These are phyloP conservation scores for Aspergillus uvarum DNA, from an alignment of 2,329 filamentous ascomycete species.

Conservation along the genomic window DNA sequence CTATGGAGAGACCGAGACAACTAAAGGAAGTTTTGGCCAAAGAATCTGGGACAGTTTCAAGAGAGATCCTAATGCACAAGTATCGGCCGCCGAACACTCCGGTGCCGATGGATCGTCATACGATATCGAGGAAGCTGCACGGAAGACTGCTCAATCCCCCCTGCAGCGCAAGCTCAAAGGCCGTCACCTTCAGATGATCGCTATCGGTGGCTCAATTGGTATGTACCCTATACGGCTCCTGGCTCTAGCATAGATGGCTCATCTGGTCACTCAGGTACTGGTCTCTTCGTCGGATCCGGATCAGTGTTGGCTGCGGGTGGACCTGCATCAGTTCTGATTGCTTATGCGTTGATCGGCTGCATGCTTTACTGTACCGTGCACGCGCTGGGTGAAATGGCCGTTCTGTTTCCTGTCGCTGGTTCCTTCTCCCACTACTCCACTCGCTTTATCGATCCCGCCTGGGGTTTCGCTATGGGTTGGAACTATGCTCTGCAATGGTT, in stretches of 20 bases:
- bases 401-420: constrained; percentile 85
- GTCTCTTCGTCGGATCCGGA: constrained; percentile 83
- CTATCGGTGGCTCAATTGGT: constrained; percentile 89
- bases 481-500: constrained; percentile 92
- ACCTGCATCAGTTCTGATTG: constrained; percentile 73
- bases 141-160: constrained; percentile 68
- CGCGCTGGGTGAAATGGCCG: constrained; percentile 85
- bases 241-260: not conserved
- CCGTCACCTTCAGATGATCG: constrained; percentile 94
- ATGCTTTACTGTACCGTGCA: constrained; percentile 95
- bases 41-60: constrained; percentile 47
- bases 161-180: constrained; percentile 76
- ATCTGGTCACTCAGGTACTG: constrained; percentile 58
- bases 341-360: constrained; percentile 74
- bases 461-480: constrained; percentile 95
- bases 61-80: constrained; percentile 44
- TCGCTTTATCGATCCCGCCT: constrained; percentile 87
- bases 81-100: constrained; percentile 33
- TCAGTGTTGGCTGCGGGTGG: constrained; percentile 69
- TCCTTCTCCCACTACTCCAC: constrained; percentile 92
- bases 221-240: constrained; percentile 21
- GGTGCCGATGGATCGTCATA: constrained; percentile 57
- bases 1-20: constrained; percentile 33
- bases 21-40: constrained; percentile 23
- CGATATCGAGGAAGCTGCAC: constrained; percentile 62